phyloP scores from a whole-genome alignment of 768 basidiomycete genomes.

The Tulasnella sp. region DNA sequence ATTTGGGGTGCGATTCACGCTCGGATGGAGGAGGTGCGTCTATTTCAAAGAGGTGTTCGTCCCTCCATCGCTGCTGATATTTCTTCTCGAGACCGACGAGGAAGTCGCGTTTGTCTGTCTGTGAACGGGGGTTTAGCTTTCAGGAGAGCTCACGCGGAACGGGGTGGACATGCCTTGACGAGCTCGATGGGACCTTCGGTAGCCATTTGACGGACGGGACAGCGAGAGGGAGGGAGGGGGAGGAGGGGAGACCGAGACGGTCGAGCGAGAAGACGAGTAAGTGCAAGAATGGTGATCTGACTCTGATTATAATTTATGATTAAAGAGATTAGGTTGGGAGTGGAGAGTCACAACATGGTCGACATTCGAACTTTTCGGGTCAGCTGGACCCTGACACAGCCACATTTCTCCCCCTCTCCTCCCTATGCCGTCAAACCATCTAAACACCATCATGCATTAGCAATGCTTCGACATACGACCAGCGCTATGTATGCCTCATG shows the following conservation, averaged over 20 bases:
- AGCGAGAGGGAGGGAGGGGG: constrained; percentile 6
- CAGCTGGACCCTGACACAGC: constrained; percentile 14
- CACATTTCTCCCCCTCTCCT: neutral
- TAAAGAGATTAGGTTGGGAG: constrained; percentile 3
- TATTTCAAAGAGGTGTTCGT: constrained; percentile 79
- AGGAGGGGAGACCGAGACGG: constrained; percentile 22
- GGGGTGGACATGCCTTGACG: constrained; percentile 34
- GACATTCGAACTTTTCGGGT: constrained; percentile 21
- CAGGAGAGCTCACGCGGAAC: too few species aligned
- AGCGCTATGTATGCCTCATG: too few species aligned
- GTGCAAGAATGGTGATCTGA: constrained; percentile 28
- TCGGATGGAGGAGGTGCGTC: constrained; percentile 68
- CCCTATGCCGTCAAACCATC: too few species aligned
- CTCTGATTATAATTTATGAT: constrained; percentile 13
- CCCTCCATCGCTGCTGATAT: constrained; percentile 82
- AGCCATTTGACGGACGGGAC: constrained; percentile 23
- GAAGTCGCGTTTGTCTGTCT: constrained; percentile 95
- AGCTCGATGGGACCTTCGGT: constrained; percentile 39
- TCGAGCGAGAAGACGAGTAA: constrained; percentile 12
- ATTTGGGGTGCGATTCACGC: constrained; percentile 85
- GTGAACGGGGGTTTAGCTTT: constrained; percentile 25
- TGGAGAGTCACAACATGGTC: constrained; percentile 23
- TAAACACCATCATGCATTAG: too few species aligned
- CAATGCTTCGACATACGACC: too few species aligned
- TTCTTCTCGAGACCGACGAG: constrained; percentile 79